Evolutionary conservation across 1,139 yeast genomes (phyloP), one percentile per base, ranked within the genome.

Genomic region (Petasospora fabianii): DNA sequence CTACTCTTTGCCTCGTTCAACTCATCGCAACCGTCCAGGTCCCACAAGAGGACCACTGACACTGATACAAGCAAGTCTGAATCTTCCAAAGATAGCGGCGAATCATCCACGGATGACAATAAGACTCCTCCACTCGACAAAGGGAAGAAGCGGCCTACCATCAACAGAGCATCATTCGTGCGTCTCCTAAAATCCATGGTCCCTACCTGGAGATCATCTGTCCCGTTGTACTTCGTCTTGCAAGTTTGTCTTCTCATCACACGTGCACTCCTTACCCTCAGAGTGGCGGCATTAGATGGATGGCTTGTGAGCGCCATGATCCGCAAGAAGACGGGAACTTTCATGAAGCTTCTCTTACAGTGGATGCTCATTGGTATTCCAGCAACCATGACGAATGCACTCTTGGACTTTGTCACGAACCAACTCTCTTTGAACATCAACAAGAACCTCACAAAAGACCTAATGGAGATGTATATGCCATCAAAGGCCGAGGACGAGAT

Each of bases 331-430:
- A 83, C 88, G 41, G 68, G 69, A 35, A 71, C 70, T 35, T 90
- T 90, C 56, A 65, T 83, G 41, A 70, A 73, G 49, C 69, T 84
- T 32, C 65, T 88, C 43, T 71, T 77, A 1, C 71, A 77, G 58
- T 90, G 97, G 97, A 77, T 90, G 83, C 55, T 78, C 18, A 69
- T 90, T 13, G 96, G 97, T 6, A 61, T 88, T 6, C 97, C 97
- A 0, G 95, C 96, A 1, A 77, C 96, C 2, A 60, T 84, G 28
- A 83, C 86, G 13, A 87, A 88, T 55, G 77, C 95, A 0, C 62
- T 84, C 46, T 71, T 90, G 42, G 71, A 76, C 30, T 87, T 83
- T 69, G 72, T 88, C 5, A 87, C 84, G 47, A 78, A 77, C 47
- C 71, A 77, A 38, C 68, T 90, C 43, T 77, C 95, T 2, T 72